A percentile compares a stretch with the other conserved stretches of the same genome.
Evolutionary conservation across 495 filamentous ascomycete genomes (phyloP).

Genomic region (Podospora comata): DNA sequence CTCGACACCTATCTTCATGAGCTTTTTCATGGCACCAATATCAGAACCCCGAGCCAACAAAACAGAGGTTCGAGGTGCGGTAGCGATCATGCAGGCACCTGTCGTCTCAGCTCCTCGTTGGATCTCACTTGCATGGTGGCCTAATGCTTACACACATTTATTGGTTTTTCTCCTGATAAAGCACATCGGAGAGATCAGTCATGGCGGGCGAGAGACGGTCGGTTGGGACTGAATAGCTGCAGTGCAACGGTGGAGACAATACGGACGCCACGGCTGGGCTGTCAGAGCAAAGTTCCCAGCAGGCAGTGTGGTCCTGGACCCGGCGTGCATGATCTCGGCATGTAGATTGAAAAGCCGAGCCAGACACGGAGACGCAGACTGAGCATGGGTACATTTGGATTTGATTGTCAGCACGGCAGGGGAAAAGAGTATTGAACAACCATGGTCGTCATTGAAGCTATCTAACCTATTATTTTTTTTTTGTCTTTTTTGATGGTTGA

Average conservation of each 20-base stretch:
- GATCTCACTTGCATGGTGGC: not conserved
- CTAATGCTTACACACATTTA: not conserved
- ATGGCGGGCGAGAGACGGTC: not conserved
- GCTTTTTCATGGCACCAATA: not conserved
- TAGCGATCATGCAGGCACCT: not conserved
- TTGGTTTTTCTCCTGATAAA: not conserved
- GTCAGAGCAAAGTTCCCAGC: not conserved
- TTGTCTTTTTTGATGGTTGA: no score
- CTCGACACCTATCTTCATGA: not conserved
- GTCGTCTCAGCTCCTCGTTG: not conserved
- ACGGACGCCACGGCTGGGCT: not conserved
- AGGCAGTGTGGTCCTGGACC: not conserved
- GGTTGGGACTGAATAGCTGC: not conserved
- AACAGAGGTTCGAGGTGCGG: not conserved
- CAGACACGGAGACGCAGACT: not conserved
- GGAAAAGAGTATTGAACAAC: not conserved
- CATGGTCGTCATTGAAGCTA: not conserved
- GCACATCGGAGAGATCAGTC: not conserved
- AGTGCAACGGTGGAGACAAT: not conserved
- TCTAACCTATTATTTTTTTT: not conserved
- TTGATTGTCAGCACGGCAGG: not conserved
- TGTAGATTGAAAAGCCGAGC: not conserved
- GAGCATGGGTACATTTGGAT: not conserved
- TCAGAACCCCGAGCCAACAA: not conserved
- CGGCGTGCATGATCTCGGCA: not conserved